Evolutionary conservation across 768 basidiomycete species (phyloP).

Genomic region (Rhizopogon sp.): DNA sequence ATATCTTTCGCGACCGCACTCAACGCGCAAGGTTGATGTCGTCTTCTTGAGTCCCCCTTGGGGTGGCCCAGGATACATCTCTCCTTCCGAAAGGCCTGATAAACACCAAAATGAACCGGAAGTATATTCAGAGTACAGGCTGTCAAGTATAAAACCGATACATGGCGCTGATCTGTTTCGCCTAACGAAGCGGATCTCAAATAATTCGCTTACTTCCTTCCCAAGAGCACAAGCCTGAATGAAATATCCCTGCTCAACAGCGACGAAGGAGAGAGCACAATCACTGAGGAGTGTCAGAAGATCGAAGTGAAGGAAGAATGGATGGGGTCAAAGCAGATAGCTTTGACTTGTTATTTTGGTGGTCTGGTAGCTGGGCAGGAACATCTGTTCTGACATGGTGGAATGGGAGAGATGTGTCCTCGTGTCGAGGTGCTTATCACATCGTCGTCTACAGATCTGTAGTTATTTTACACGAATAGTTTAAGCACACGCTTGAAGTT

Average conservation of each 20-base stretch:
- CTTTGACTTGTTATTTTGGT: slow-evolving; percentile 91
- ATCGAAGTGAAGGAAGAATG: slow-evolving; percentile 95
- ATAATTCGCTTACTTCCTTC: slow-evolving; percentile 90
- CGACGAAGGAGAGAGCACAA: not conserved
- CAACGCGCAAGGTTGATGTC: slow-evolving; percentile 65
- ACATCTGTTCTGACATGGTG: slow-evolving; percentile 41
- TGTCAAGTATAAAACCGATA: slow-evolving; percentile 72
- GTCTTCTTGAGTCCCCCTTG: slow-evolving; percentile 94
- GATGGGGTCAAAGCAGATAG: slow-evolving; percentile 92
- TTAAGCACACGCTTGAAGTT: too few relatives aligned
- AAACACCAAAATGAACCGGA: slow-evolving; percentile 4
- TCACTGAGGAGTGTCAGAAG: slow-evolving; percentile 36
- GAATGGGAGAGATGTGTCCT: too few relatives aligned
- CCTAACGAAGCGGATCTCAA: slow-evolving; percentile 65
- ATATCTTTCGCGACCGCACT: slow-evolving; percentile 28
- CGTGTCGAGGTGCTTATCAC: too few relatives aligned
- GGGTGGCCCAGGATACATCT: slow-evolving; percentile 78
- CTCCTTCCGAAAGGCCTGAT: slow-evolving; percentile 22
- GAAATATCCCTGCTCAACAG: slow-evolving; percentile 48
- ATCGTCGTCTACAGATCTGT: too few relatives aligned
- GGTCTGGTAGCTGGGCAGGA: slow-evolving; percentile 72
- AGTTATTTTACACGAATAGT: too few relatives aligned
- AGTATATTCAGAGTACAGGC: slow-evolving; percentile 54
- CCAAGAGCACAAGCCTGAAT: slow-evolving; percentile 69
- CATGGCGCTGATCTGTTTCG: slow-evolving; percentile 80